These are phyloP conservation scores for Trametes cinnabarina DNA, from an alignment of 768 basidiomycete species.

Conservation along the genomic window DNA sequence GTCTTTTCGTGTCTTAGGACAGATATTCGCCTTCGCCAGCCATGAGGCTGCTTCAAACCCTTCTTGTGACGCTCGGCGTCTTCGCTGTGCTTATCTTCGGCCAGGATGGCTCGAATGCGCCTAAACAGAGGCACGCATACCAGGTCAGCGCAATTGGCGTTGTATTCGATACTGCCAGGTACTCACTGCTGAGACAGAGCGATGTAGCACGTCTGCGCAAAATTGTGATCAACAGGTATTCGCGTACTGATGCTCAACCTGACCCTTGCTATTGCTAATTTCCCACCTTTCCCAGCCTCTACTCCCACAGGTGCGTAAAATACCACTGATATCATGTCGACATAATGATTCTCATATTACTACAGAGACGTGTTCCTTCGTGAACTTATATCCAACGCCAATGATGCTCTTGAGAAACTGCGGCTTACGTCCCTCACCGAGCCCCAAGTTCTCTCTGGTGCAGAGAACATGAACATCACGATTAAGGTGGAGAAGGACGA, in stretches of 20 bases:
- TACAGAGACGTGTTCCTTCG: constrained; percentile 80
- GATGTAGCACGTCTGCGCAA: constrained; percentile 91
- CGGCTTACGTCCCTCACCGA: constrained; percentile 82
- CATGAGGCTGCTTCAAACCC: constrained; percentile 59
- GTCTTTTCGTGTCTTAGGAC: neutral
- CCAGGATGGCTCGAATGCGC: constrained; percentile 41
- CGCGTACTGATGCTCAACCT: constrained; percentile 15
- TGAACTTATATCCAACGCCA: constrained; percentile 90
- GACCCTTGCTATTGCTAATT: neutral
- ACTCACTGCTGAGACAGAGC: constrained; percentile 49
- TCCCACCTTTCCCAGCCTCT: constrained; percentile 52
- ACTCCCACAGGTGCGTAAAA: constrained; percentile 67
- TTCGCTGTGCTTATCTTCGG: constrained; percentile 45
- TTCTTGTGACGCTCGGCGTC: constrained; percentile 47
- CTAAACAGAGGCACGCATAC: constrained; percentile 65
- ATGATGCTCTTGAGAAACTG: constrained; percentile 95
- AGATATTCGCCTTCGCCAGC: constrained; percentile 13
- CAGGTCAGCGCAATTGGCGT: constrained; percentile 46
- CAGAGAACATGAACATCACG: constrained; percentile 82
- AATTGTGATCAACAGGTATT: constrained; percentile 90
- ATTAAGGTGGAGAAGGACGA: constrained; percentile 72
- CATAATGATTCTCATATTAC: neutral
- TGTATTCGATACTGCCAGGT: neutral
- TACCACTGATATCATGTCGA: no score
- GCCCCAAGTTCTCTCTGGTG: constrained; percentile 65